Base-by-base conservation (phyloP, 1,139 yeast species). In the Hanseniaspora sp. region DNA sequence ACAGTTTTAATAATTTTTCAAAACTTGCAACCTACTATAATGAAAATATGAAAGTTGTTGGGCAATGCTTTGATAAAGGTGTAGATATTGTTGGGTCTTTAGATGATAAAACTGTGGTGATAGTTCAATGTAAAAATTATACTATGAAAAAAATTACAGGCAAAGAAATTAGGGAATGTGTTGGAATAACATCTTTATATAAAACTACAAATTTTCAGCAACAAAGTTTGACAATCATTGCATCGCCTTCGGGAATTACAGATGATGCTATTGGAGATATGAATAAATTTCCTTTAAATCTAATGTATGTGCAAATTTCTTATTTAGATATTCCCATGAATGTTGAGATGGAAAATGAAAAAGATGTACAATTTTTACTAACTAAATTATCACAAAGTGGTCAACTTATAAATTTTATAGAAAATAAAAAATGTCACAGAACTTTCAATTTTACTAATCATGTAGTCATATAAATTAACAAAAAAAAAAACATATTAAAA, bases 21-120 rank as follows among this genome's bases (percentile, higher is more conserved):
- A 17, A 31, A 2, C 48, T 42, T 1, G 48, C 39, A 15, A 39
- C 28, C 12, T 29, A 30, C 12, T 60, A 60, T 57, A 54, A 62
- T 55, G 49, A 58, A 59, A 9, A 57, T 58, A 55, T 59, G 59
- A 51, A 67, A 57, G 48, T 48, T 17, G 56, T 75, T 55, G 95
- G 95, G 1, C 92, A 94, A 0, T 72, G 86, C 0, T 77, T 77
- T 58, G 95, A 86, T 63, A 76, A 78, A 52, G 95, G 95, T 0
- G 73, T 84, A 6, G 95, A 86, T 64, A 69, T 85, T 1, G 65
- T 69, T 3, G 67, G 70, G 23, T 68, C 63, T 46, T 59, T 69
- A 13, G 67, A 67, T 57, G 69, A 71, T 0, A 62, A 66, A 0
- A 52, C 56, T 44, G 56, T 72, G 58, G 63, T 71, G 38, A 57